Evolutionary conservation across 2,329 filamentous ascomycete species (phyloP), one percentile per base, ranked within the genome.

Genomic region (Penicillium sp.): DNA sequence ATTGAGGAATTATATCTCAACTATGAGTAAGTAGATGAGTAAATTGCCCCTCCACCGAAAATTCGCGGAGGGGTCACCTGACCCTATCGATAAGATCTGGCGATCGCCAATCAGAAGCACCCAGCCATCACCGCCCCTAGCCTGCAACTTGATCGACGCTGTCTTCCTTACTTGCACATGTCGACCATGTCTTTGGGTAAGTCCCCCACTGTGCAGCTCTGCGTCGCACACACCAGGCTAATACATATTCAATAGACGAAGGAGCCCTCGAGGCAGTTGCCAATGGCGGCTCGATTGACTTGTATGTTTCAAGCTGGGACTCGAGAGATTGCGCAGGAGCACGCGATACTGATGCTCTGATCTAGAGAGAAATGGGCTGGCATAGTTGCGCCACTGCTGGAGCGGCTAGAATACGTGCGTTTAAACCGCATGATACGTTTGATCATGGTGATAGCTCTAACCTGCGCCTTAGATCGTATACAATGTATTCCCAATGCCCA

Each of bases 401-500:
- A 84, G 58, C 85, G 87, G 66, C 81, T 93, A 49, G 88, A 95
- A 72, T 82, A 85, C 72, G 84, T 86, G 73, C 64, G 73, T 46
- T 43, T 29, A 39, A 31, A 16, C 7, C 19, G 27, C 26, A 52
- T 43, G 45, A 56, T 21, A 0, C 10, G 10, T 10, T 22, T 29
- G 10, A n/a, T 31, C n/a, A 47, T 41, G 19, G 11, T n/a, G 29
- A 27, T 22, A 41, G 48, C 27, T 58, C 53, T 63, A 46, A 61
- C 52, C 27, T 22, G 8, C 31, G 33, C 19, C 9, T 52, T n/a
- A 96, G 90, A 93, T 92, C 64, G 84, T 90, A 41, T 84, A 85
- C 73, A 82, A 86, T 70, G 87, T 88, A 52, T 96, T 96, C 67
- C 86, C 90, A 43, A 87, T 89, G 65, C 90, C 90, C 11, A 80